Percentiles rank a stretch among this genome's conserved stretches.
Conservation (phyloP, 2,329 filamentous ascomycete genomes). For the Drechmeria coniospora region DNA sequence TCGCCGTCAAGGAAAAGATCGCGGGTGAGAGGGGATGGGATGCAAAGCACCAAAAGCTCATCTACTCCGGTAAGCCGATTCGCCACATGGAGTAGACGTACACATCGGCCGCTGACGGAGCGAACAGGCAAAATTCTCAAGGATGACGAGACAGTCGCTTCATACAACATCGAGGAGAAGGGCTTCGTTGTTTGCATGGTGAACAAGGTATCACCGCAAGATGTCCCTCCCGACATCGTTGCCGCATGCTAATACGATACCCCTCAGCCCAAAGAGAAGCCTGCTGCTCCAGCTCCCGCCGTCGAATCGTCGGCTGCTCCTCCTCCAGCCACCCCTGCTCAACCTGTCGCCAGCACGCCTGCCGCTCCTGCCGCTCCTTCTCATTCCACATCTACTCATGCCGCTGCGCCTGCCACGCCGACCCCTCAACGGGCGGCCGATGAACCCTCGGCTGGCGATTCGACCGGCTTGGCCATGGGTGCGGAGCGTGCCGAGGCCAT, state of each 20-base stretch:
- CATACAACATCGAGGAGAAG: constrained; percentile 98
- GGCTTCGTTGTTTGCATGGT: constrained; percentile 98
- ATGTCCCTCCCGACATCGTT: neutral
- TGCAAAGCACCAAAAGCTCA: constrained; percentile 78
- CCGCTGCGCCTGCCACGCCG: constrained; percentile 35
- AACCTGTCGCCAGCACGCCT: constrained; percentile 43
- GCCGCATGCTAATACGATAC: too few relatives aligned
- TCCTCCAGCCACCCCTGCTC: constrained; percentile 40
- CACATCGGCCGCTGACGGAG: constrained; percentile 9
- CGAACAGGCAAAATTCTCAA: constrained; percentile 84
- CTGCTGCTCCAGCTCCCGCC: constrained; percentile 28
- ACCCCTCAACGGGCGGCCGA: constrained; percentile 33
- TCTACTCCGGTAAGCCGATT: constrained; percentile 69
- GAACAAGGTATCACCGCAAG: constrained; percentile 48
- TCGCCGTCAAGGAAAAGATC: constrained; percentile 84
- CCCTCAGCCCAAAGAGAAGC: constrained; percentile 49
- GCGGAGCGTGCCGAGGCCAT: constrained; percentile 69
- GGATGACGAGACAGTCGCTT: constrained; percentile 91
- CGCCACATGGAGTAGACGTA: neutral
- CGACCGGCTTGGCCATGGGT: constrained; percentile 76
- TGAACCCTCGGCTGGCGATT: constrained; percentile 24
- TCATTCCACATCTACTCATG: constrained; percentile 28
- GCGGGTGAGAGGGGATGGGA: constrained; percentile 89
- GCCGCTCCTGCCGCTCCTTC: constrained; percentile 30
- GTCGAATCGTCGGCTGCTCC: constrained; percentile 45